phyloP scores from a whole-genome alignment of 345 rosid genomes.

The Eucalyptus urophylla region DNA sequence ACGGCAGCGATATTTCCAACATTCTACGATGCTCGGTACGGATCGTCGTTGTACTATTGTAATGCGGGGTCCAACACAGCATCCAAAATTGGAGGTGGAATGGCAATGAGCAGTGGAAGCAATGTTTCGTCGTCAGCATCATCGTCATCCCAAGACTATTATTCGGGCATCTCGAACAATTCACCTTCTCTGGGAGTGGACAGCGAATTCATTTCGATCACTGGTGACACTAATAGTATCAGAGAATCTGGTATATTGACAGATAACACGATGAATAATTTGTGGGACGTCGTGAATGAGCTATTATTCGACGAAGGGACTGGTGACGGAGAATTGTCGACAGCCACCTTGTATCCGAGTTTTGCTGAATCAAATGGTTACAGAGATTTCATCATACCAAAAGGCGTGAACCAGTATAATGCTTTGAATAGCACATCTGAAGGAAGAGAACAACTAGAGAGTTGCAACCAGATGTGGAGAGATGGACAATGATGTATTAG shows the following conservation, averaged over 20 bases:
- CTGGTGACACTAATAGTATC: not conserved
- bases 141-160: not conserved
- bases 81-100: not conserved
- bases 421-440: not conserved
- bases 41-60: not conserved
- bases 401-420: not conserved
- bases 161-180: not conserved
- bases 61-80: not conserved
- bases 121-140: not conserved
- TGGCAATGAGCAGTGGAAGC: not conserved
- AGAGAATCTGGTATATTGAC: not conserved
- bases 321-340: not conserved
- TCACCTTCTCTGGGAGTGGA: conserved; percentile 9
- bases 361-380: not conserved
- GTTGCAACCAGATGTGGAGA: not conserved
- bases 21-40: not conserved
- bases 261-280: conserved; percentile 4
- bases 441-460: not conserved
- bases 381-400: not conserved
- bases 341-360: not conserved
- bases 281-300: conserved; percentile 5
- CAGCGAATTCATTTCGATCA: not conserved
- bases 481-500: not conserved
- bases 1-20: not conserved
- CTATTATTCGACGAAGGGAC: conserved; percentile 1